Conservation (phyloP, 345 rosid species). For the Lepidium didymum region DNA sequence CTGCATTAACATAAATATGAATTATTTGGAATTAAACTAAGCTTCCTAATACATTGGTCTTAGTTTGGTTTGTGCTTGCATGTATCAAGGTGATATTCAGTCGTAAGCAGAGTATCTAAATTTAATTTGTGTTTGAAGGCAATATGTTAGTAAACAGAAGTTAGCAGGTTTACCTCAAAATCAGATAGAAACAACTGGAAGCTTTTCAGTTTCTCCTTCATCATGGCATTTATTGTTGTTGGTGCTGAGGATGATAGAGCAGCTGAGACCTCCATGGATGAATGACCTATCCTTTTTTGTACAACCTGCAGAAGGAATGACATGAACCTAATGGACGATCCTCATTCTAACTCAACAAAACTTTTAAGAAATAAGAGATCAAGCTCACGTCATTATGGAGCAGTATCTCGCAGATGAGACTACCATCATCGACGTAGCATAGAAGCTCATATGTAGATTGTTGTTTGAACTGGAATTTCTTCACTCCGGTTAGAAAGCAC, state of each 20-base stretch:
- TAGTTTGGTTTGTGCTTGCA: not conserved
- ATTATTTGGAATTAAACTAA: not conserved
- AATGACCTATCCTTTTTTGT: slow-evolving; percentile 58
- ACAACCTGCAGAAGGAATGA: slow-evolving; percentile 51
- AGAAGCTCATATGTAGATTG: slow-evolving; percentile 57
- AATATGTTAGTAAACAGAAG: not conserved
- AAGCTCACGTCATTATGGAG: slow-evolving; percentile 68
- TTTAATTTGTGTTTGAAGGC: not conserved
- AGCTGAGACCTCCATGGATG: slow-evolving; percentile 69
- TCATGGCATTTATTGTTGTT: slow-evolving; percentile 38
- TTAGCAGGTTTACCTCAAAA: slow-evolving; percentile 57
- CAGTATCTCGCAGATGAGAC: slow-evolving; percentile 83
- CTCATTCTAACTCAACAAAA: not conserved
- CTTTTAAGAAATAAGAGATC: not conserved
- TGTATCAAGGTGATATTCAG: not conserved
- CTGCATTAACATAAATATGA: slow-evolving; percentile 33
- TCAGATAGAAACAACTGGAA: slow-evolving; percentile 60
- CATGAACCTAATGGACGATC: not conserved
- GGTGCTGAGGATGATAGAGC: slow-evolving; percentile 68
- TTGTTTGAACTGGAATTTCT: slow-evolving; percentile 60
- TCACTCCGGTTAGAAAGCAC: slow-evolving; percentile 94
- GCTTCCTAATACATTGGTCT: not conserved
- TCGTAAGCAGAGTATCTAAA: slow-evolving; percentile 5
- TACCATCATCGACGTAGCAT: slow-evolving; percentile 85
- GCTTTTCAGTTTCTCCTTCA: slow-evolving; percentile 62